Conservation (phyloP, 495 filamentous ascomycete species). For the Corynascus novoguineensis region DNA sequence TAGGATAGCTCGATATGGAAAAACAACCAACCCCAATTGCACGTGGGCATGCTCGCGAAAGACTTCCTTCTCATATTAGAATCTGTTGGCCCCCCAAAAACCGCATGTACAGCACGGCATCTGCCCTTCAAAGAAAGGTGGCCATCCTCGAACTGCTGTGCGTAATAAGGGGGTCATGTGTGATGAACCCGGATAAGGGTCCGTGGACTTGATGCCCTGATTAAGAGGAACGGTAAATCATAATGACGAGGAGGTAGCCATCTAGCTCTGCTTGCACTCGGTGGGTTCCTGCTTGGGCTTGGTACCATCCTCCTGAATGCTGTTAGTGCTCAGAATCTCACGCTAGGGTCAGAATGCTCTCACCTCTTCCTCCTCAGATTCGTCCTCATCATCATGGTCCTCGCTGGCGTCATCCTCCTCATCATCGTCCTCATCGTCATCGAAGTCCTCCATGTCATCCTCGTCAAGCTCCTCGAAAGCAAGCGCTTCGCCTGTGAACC, state of each 20-base stretch:
- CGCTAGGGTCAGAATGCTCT: conserved; percentile 25
- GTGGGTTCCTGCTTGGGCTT: conserved; percentile 99
- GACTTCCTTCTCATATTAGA: conserved; percentile 23
- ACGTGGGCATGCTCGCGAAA: conserved; percentile 21
- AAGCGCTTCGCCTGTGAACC: conserved; percentile 98
- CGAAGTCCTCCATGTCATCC: conserved; percentile 80
- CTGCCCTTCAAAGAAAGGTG: conserved; percentile 10
- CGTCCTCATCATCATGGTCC: conserved; percentile 79
- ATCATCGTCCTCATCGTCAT: conserved; percentile 87
- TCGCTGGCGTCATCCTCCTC: conserved; percentile 61
- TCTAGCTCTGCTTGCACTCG: conserved; percentile 99
- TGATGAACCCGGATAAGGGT: conserved; percentile 14
- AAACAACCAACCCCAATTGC: conserved; percentile 23
- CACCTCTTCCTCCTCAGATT: conserved; percentile 90
- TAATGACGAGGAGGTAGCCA: neutral
- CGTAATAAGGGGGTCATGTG: neutral
- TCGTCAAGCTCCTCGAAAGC: conserved; percentile 94
- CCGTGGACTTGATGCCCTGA: conserved; percentile 13
- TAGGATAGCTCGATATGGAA: conserved; percentile 17
- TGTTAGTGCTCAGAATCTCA: conserved; percentile 10
- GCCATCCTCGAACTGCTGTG: conserved; percentile 11
- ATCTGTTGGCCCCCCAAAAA: conserved; percentile 17
- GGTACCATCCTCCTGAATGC: conserved; percentile 73
- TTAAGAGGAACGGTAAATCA: conserved; percentile 14
- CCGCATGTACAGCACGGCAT: conserved; percentile 9